A percentile compares a stretch with the other conserved stretches of the same genome.
Evolutionary conservation across 371 early-diverging fungal genomes (phyloP).

Genomic region (Mucor irregularis): DNA sequence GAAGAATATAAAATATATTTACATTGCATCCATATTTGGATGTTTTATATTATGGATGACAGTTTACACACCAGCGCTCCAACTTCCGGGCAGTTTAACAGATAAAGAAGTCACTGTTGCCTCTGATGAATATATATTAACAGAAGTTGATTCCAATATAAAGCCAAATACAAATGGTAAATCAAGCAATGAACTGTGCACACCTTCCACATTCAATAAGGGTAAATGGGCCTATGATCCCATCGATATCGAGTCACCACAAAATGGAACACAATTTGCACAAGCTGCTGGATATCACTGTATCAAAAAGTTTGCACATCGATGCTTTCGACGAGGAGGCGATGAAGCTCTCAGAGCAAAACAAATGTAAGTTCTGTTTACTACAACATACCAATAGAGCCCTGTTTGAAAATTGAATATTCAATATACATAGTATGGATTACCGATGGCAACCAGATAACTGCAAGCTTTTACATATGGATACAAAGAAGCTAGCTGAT

Average conservation of each 20-base stretch:
- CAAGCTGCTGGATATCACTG: slow-evolving; percentile 36
- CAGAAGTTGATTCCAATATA: not conserved
- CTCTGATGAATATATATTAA: no score
- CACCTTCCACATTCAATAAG: slow-evolving; percentile 30
- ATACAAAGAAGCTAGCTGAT: slow-evolving; percentile 23
- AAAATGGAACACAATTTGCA: slow-evolving; percentile 22
- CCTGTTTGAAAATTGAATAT: no score
- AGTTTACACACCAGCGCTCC: not conserved
- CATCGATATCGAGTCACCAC: slow-evolving; percentile 2
- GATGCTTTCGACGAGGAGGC: slow-evolving; percentile 37
- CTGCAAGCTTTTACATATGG: slow-evolving; percentile 31
- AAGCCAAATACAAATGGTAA: not conserved
- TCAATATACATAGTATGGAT: slow-evolving; percentile 26
- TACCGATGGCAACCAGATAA: slow-evolving; percentile 40
- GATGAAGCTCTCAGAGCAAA: slow-evolving; percentile 32
- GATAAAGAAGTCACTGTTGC: no score
- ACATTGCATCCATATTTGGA: not conserved
- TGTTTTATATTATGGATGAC: slow-evolving; percentile 15
- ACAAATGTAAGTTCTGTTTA: slow-evolving; percentile 26
- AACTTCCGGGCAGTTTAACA: no score
- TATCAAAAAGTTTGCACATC: slow-evolving; percentile 39
- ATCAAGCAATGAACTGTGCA: slow-evolving; percentile 18
- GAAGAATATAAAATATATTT: slow-evolving; percentile 2
- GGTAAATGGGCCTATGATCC: slow-evolving; percentile 41
- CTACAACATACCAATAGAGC: not conserved